Evolutionary conservation across 768 basidiomycete species (phyloP), one percentile per base, ranked within the genome.

Genomic region (Rhodotorula kratochvilovae): DNA sequence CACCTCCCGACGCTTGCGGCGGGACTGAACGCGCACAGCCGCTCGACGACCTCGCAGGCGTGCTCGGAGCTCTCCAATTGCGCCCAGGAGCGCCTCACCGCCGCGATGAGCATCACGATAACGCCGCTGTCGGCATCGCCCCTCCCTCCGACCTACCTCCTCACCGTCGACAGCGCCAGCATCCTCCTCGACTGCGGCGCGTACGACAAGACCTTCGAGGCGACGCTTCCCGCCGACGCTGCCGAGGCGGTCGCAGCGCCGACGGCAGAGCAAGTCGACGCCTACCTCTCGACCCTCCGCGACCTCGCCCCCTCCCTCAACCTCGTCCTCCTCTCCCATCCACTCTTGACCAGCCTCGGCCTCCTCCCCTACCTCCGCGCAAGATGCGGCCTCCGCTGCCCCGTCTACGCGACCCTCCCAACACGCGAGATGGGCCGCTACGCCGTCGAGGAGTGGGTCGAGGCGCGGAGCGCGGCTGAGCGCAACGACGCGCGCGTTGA

Each of bases 151-250:
- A 70, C 78, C 0, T 74, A 71, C 67, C 83, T 98, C 43, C 86
- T 99, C 31, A 90, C 97, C 77, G 86, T 98, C 65, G 96, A 98
- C 83, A 92, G 94, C 81, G 88, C 96, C 31, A 85, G 87, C 68
- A 91, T 99, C 76, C 85, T 99, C 29, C 85, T 99, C 67, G 96
- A 99, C 82, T 92, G 95, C 79, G 96, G 96, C 21, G 90, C 92
- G 12, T 90, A 89, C 4, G 90, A 92, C 81, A 90, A 89, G 88
- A 83, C 84, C 33, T 90, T 87, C 45, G 90, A 90, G 74, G 79
- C 80, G 43, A 66, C 61, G n/a, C 79, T 25, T 43, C 31, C 25
- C 35, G 54, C 0, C 36, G 77, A 51, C 80, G 83, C 61, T 75
- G 78, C 58, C 48, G 72, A 21, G 79, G 81, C 50, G 78, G 81